Conservation (phyloP, 495 filamentous ascomycete genomes). For the Aspergillus leporis region DNA sequence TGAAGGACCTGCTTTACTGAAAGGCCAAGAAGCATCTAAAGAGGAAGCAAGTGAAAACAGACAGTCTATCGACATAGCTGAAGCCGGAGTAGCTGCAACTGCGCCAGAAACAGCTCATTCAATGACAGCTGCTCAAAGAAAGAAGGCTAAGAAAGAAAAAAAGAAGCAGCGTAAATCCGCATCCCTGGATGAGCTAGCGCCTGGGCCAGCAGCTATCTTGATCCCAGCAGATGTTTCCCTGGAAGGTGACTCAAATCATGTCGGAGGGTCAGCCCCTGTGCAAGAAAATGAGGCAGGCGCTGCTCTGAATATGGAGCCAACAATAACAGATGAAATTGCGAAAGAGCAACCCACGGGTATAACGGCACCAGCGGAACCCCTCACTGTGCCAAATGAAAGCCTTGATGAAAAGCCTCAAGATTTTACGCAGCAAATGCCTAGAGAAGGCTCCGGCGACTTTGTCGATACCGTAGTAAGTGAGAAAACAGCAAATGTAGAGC, state of each 20-base stretch:
- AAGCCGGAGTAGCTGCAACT: conserved; percentile 2
- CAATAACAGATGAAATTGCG: background rate
- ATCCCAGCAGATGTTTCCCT: background rate
- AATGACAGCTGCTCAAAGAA: conserved; percentile 21
- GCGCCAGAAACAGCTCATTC: conserved; percentile 10
- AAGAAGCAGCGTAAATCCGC: conserved; percentile 22
- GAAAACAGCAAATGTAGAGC: background rate
- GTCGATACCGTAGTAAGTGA: background rate
- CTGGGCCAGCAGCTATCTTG: conserved; percentile 15
- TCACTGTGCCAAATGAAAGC: background rate
- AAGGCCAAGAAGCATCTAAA: conserved; percentile 8
- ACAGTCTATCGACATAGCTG: conserved; percentile 2
- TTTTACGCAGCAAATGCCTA: background rate
- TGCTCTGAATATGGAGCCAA: background rate
- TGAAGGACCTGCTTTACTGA: conserved; percentile 7
- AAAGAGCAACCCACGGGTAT: background rate
- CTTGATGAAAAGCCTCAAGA: background rate
- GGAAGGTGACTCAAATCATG: background rate
- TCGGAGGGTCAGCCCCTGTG: background rate
- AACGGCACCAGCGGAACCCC: background rate
- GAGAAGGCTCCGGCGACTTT: background rate
- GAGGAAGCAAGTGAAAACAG: conserved; percentile 11
- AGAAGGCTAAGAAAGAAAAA: conserved; percentile 26
- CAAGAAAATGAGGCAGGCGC: background rate
- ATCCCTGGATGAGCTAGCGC: conserved; percentile 3